These are phyloP conservation scores for Phyllosticta citrichinensis DNA, from an alignment of 2,329 filamentous ascomycete genomes.

Conservation along the genomic window DNA sequence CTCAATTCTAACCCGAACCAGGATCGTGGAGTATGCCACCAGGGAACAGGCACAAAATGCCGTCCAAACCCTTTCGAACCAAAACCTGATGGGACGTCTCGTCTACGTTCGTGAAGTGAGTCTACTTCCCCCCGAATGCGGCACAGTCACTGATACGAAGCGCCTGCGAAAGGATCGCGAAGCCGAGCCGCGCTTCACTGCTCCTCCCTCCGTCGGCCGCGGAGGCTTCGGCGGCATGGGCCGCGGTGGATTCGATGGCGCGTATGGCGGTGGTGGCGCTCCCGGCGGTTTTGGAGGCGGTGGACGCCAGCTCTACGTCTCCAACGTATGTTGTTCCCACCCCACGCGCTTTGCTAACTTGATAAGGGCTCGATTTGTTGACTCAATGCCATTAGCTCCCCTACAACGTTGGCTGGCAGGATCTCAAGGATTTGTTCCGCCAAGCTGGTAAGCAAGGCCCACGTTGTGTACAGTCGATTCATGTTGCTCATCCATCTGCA, in stretches of 20 bases:
- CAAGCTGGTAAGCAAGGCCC: slow-evolving; percentile 69
- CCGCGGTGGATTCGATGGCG: slow-evolving; percentile 33
- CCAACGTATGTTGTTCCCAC: slow-evolving; percentile 72
- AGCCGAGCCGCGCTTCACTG: slow-evolving; percentile 91
- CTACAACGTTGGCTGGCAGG: slow-evolving; percentile 97
- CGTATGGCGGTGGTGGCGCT: slow-evolving; percentile 32
- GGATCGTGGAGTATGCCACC: slow-evolving; percentile 99
- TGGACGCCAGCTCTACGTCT: slow-evolving; percentile 89
- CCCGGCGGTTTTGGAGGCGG: slow-evolving; percentile 47
- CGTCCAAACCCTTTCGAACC: slow-evolving; percentile 96
- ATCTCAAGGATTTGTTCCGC: slow-evolving; percentile 96
- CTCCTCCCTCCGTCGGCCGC: slow-evolving; percentile 41
- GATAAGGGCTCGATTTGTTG: slow-evolving; percentile 10
- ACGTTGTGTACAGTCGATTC: slow-evolving; percentile 14
- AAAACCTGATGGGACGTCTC: slow-evolving; percentile 95
- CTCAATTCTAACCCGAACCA: slow-evolving; percentile 35
- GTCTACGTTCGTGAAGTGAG: slow-evolving; percentile 95
- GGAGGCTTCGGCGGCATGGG: slow-evolving; percentile 39
- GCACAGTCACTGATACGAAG: background rate
- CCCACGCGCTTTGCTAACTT: slow-evolving; percentile 9
- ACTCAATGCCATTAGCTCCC: slow-evolving; percentile 57
- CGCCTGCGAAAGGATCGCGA: slow-evolving; percentile 69
- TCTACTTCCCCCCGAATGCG: background rate
- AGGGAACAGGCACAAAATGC: slow-evolving; percentile 98
- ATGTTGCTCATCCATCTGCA: slow-evolving; percentile 10